phyloP scores from a whole-genome alignment of 768 basidiomycete genomes.

The Russula vinacea region DNA sequence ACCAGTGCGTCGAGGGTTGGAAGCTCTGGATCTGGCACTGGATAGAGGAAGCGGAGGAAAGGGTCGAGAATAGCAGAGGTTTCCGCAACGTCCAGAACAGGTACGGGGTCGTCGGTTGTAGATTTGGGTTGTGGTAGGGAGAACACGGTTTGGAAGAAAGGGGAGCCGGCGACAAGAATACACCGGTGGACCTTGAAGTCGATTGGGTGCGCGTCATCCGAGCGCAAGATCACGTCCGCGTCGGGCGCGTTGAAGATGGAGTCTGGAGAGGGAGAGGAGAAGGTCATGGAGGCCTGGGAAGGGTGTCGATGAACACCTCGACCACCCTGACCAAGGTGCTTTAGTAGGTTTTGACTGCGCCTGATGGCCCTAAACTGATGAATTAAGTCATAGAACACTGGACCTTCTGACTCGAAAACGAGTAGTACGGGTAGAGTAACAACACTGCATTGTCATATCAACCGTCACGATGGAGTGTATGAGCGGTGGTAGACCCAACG shows the following conservation, averaged over 20 bases:
- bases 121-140: slow-evolving; percentile 52
- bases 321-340: slow-evolving; percentile 3
- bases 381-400: slow-evolving; percentile 14
- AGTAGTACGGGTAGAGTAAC: background rate
- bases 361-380: slow-evolving; percentile 9
- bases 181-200: slow-evolving; percentile 61
- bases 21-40: slow-evolving; percentile 53
- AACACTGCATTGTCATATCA: slow-evolving; percentile 15
- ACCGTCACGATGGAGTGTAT: background rate
- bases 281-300: slow-evolving; percentile 7
- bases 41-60: slow-evolving; percentile 62
- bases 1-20: slow-evolving; percentile 52
- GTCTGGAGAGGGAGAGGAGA: slow-evolving; percentile 20
- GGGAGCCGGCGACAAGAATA: slow-evolving; percentile 60
- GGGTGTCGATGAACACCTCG: background rate
- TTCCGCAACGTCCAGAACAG: slow-evolving; percentile 58
- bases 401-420: slow-evolving; percentile 2
- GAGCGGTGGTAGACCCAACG: background rate
- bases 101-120: slow-evolving; percentile 35
- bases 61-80: slow-evolving; percentile 43
- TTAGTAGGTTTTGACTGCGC: slow-evolving; percentile 14
- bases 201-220: slow-evolving; percentile 37
- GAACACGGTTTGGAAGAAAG: slow-evolving; percentile 70
- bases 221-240: slow-evolving; percentile 54
- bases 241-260: slow-evolving; percentile 44